These are phyloP conservation scores for Paramecium tetraurelia DNA, from an alignment of 73 alveolate species.

Conservation along the genomic window DNA sequence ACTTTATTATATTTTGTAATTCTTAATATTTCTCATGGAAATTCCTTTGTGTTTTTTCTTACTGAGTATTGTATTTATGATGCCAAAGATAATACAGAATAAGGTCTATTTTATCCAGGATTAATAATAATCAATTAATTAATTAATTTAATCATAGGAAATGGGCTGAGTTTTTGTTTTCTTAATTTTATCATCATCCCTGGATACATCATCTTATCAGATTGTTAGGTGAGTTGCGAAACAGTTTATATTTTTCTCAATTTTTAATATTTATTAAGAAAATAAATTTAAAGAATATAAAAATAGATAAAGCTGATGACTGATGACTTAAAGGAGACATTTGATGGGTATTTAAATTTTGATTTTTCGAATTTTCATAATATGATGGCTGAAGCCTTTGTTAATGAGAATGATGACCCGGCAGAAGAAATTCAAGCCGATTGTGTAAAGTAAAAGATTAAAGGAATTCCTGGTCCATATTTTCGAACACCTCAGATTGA, in stretches of 20 bases:
- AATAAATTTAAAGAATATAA: background rate
- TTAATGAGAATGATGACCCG: background rate
- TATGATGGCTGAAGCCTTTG: background rate
- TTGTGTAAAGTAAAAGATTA: background rate
- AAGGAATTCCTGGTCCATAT: slow-evolving; percentile 1
- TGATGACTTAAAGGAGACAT: background rate
- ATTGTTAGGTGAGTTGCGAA: background rate
- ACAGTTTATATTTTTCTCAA: too few species aligned
- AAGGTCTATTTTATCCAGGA: too few species aligned
- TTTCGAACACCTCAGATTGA: background rate
- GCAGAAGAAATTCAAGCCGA: background rate
- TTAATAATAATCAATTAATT: too few species aligned
- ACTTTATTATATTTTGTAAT: too few species aligned
- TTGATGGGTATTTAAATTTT: background rate
- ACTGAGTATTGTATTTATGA: too few species aligned
- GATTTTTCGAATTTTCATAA: background rate
- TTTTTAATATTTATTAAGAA: background rate
- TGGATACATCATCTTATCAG: too few species aligned
- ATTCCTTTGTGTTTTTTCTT: too few species aligned
- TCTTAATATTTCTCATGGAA: too few species aligned
- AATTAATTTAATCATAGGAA: too few species aligned
- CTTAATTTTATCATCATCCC: too few species aligned
- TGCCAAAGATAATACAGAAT: too few species aligned
- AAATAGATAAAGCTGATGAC: background rate
- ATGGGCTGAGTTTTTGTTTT: too few species aligned